phyloP scores from a whole-genome alignment of 768 basidiomycete species.

The Lentinula sp. region DNA sequence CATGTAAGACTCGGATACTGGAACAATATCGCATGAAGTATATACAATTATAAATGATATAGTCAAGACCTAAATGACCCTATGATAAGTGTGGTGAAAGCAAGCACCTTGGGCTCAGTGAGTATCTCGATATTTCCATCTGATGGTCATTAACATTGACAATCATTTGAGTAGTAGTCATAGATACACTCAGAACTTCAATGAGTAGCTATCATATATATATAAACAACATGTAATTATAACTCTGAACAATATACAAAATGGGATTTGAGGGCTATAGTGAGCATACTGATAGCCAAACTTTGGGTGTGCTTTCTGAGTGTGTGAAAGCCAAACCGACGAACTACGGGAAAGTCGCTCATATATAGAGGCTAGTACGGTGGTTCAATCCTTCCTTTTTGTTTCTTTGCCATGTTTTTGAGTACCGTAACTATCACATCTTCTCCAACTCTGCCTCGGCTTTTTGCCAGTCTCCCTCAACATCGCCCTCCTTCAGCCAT shows the following conservation, averaged over 20 bases:
- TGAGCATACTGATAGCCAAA: conserved; percentile 1
- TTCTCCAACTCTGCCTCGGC: conserved; percentile 7
- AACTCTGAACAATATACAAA: not conserved
- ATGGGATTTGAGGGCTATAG: not conserved
- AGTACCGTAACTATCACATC: not conserved
- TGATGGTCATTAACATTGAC: not conserved
- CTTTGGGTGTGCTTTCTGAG: not conserved
- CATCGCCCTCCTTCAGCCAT: conserved; percentile 16
- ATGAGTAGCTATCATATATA: too few relatives aligned
- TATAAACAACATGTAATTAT: too few relatives aligned
- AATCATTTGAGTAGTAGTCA: too few relatives aligned
- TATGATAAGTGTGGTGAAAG: not conserved
- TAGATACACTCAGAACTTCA: too few relatives aligned
- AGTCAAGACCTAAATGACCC: not conserved
- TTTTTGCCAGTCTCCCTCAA: conserved; percentile 13
- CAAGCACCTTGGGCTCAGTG: not conserved
- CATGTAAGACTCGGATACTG: not conserved
- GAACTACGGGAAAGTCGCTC: not conserved
- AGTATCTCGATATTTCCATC: not conserved
- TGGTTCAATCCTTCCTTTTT: not conserved
- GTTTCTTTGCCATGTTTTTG: not conserved
- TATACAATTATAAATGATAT: not conserved
- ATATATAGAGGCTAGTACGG: not conserved
- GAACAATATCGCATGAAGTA: not conserved
- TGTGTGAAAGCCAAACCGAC: not conserved